Conservation (phyloP, 148 eudicot species). For the Chenopodium formosanum region DNA sequence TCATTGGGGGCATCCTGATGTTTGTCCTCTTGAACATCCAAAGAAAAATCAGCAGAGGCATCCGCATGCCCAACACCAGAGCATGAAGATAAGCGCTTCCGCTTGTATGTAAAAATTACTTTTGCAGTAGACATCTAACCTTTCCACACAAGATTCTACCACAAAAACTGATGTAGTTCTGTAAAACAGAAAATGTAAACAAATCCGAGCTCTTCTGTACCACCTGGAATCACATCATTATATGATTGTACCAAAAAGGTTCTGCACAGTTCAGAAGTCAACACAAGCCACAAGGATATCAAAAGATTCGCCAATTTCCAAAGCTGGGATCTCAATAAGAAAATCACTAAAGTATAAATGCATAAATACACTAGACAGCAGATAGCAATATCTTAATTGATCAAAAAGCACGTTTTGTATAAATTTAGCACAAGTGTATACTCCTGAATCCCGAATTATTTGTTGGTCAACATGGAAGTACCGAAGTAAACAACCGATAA, state of each 20-base stretch:
- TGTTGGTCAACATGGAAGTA: no score
- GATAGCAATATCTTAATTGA: background rate
- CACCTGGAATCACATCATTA: background rate
- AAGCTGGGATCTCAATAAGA: background rate
- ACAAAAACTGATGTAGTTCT: constrained; percentile 8
- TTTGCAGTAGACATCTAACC: constrained; percentile 40
- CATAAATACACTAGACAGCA: background rate
- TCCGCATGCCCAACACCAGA: constrained; percentile 28
- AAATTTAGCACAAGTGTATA: no score
- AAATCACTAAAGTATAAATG: background rate
- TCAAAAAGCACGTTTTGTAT: background rate
- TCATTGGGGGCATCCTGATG: constrained; percentile 22
- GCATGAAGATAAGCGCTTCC: constrained; percentile 50
- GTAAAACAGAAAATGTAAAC: background rate
- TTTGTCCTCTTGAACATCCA: constrained; percentile 28
- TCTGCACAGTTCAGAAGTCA: constrained; percentile 16
- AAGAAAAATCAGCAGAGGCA: constrained; percentile 31
- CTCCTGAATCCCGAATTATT: background rate
- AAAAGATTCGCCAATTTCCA: constrained; percentile 8
- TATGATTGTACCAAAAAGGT: background rate
- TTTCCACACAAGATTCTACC: constrained; percentile 13
- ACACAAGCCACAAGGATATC: constrained; percentile 9
- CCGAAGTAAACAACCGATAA: background rate
- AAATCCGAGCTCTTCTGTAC: background rate
- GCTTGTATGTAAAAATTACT: constrained; percentile 60